Evolutionary conservation across 345 rosid genomes (phyloP).

Genomic region (Citrus maxima): DNA sequence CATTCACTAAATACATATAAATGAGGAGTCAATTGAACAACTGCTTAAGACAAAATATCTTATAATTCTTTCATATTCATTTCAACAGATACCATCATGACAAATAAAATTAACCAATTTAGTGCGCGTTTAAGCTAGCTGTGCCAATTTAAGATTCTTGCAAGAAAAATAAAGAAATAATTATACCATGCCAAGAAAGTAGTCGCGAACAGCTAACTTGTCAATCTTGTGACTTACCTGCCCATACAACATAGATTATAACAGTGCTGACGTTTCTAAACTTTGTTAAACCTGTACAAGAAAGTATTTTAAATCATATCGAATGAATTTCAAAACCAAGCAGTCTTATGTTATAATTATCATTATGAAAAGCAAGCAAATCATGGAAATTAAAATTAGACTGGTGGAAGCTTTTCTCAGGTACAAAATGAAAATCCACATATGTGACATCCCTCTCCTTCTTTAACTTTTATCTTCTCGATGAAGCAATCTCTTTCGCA

Average conservation of each 20-base stretch:
- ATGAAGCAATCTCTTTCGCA: constrained; percentile 93
- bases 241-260: constrained; percentile 8
- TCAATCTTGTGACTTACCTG: constrained; percentile 85
- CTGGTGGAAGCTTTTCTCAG: constrained; percentile 33
- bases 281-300: background rate
- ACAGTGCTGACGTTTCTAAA: background rate
- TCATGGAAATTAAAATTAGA: constrained; percentile 65
- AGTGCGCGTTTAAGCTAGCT: background rate
- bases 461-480: constrained; percentile 83
- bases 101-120: background rate
- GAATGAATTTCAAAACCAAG: background rate
- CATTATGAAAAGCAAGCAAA: constrained; percentile 62
- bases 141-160: background rate
- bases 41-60: too few relatives aligned
- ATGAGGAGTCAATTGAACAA: background rate
- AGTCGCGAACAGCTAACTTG: constrained; percentile 69
- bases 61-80: background rate
- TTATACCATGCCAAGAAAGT: constrained; percentile 80
- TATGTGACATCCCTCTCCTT: constrained; percentile 92
- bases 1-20: background rate
- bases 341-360: constrained; percentile 67
- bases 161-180: constrained; percentile 8
- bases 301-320: background rate
- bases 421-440: constrained; percentile 76
- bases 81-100: background rate